Conservation (phyloP, 1,139 yeast species). For the Pichia terricola region DNA sequence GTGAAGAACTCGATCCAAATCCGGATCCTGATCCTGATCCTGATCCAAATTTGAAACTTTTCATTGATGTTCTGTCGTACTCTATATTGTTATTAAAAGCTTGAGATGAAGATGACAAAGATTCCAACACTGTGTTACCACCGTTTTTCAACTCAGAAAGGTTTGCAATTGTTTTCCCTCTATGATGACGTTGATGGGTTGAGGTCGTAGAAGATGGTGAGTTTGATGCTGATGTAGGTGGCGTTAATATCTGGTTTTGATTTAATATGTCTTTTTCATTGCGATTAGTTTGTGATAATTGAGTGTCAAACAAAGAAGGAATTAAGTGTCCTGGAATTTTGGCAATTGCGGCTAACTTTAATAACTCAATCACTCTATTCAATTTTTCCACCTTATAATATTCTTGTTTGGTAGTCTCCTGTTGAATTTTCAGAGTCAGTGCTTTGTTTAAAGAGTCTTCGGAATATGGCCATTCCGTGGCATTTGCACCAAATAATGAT, state of each 20-base stretch:
- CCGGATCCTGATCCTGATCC: slow-evolving; percentile 8
- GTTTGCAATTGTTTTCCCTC: slow-evolving; percentile 14
- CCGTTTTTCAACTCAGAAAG: slow-evolving; percentile 6
- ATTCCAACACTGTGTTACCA: neutral
- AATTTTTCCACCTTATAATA: slow-evolving; percentile 59
- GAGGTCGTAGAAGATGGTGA: slow-evolving; percentile 6
- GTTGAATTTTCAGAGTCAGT: slow-evolving; percentile 58
- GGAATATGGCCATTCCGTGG: slow-evolving; percentile 47
- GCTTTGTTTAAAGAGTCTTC: slow-evolving; percentile 58
- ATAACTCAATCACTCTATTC: slow-evolving; percentile 48
- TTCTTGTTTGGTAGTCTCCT: slow-evolving; percentile 79
- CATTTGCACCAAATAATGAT: slow-evolving; percentile 43
- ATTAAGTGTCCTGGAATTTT: slow-evolving; percentile 61
- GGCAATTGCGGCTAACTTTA: slow-evolving; percentile 52
- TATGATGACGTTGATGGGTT: slow-evolving; percentile 10
- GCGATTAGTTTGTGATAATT: neutral
- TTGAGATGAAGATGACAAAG: neutral
- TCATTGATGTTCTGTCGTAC: slow-evolving; percentile 26
- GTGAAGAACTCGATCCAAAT: slow-evolving; percentile 1
- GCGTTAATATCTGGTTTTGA: neutral
- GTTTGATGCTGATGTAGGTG: neutral
- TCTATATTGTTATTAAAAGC: slow-evolving; percentile 17
- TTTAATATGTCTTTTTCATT: neutral
- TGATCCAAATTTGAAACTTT: slow-evolving; percentile 35
- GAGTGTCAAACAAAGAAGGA: slow-evolving; percentile 44